phyloP scores from a whole-genome alignment of 176 grass and related monocot genomes.

The Pontederia paniculata region DNA sequence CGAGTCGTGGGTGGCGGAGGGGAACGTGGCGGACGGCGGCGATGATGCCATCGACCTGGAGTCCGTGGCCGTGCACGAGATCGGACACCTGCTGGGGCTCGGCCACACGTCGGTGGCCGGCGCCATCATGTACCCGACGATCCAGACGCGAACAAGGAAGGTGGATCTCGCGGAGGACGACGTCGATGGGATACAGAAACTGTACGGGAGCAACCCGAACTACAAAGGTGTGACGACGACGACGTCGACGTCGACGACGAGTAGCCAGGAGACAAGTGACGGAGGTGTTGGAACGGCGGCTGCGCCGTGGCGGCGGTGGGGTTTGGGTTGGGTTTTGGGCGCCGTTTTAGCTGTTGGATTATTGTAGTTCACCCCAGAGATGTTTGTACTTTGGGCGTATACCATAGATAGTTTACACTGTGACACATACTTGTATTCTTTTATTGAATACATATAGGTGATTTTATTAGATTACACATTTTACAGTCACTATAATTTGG shows the following conservation, averaged over 20 bases:
- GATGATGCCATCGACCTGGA: conserved; percentile 3
- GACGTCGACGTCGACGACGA: background rate
- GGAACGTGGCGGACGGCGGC: conserved; percentile 1
- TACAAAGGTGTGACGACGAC: background rate
- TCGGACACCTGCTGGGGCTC: conserved; percentile 9
- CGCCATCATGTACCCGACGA: conserved; percentile 12
- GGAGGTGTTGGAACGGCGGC: background rate
- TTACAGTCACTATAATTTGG: no score
- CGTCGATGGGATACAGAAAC: conserved; percentile 8
- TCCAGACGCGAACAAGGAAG: conserved; percentile 7
- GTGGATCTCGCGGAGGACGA: conserved; percentile 6
- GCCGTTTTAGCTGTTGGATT: background rate
- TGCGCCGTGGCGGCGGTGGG: background rate
- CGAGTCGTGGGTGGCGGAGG: conserved; percentile 9
- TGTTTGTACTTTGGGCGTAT: no score
- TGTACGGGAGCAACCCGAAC: conserved; percentile 9
- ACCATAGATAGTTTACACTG: no score
- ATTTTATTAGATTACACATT: no score
- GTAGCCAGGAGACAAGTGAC: background rate
- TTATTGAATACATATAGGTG: no score
- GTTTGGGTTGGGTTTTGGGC: background rate
- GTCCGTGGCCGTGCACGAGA: conserved; percentile 14
- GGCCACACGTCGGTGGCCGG: background rate
- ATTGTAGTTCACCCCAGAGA: background rate
- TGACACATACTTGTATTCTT: no score